Evolutionary conservation across 345 rosid genomes (phyloP), one percentile per base, ranked within the genome.

Genomic region (Eucalyptus curtisii): DNA sequence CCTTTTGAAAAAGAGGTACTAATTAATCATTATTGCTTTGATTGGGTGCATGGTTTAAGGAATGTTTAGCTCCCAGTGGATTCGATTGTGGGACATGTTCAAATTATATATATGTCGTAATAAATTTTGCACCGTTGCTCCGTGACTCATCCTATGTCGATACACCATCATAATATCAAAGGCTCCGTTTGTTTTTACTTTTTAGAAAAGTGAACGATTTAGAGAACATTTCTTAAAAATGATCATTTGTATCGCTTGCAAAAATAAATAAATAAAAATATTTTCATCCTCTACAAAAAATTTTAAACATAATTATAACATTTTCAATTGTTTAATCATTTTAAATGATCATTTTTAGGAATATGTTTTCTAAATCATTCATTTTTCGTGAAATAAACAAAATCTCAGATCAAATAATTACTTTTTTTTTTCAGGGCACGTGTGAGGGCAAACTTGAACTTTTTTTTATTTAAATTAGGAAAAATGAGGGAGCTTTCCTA

Each of bases 341-440:
- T 52, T 52, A 52, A 52, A 19, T 52, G 4, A 52, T 52, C 24
- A 19, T 52, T 22, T 55, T 55, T 55, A 55, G 13, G 1, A 24
- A 24, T 22, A 24, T 55, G 13, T 55, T 55, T 55, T 55, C 3
- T 1, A 22, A 1, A 22, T 24, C 13, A 2, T 55, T 24, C 11
- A 55, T 24, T 10, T 55, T 55, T 24, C 3, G 6, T 55, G 13
- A 55, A 55, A 55, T 27, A 52, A 52, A 52, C 4, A 19, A 52
- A 52, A 52, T 52, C 17, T 30, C 13, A 61, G 0, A 15, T 64
- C 76, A 3, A 13, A n/a, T 30, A n/a, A 15, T 64, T 64, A 9
- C 10, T 7, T 14, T 4, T n/a, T 13, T 7, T n/a, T 13, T 4
- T 5, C 10, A 7, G 9, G 3, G 8, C 2, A 7, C 19, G 2